Base-by-base conservation (phyloP, 768 basidiomycete species). In the Termitomyces sp. region DNA sequence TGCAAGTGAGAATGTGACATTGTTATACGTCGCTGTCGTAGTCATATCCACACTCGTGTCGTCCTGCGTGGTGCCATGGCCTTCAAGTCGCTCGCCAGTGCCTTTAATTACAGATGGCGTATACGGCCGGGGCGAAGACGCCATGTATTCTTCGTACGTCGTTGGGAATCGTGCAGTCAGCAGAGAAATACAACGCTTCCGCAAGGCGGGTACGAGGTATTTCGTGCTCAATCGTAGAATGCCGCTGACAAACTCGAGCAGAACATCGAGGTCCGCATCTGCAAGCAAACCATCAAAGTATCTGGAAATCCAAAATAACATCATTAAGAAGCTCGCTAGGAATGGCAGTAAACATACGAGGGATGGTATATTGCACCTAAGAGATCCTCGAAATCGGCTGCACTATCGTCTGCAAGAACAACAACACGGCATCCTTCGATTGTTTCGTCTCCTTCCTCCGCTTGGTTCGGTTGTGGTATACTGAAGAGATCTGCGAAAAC, bases 211-310 rank as follows among this genome's bases (percentile, higher is more conserved):
- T 28, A 85, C 75, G 63, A 83, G 66, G 56, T 86, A 86, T 62
- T 86, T 86, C 28, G 81, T 83, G 59, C 79, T 72, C n/a, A 86
- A 69, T n/a, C 81, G 79, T 1, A 86, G 71, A 52, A 85, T 80
- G 10, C 81, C 82, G 1, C 76, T 67, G 17, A 81, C 66, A 55
- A 77, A 77, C 7, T 62, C 58, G 28, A 79, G 74, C 38, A 83
- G 70, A 11, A 76, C 69, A 26, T 76, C 73, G 41, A 79, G 70
- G 44, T 75, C 74, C 15, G 74, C 68, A 2, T 66, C 60, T 0
- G 64, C 53, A 0, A 74, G 57, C 15, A 74, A 60, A 58, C 65
- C 59, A 61, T 74, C 69, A 62, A 79, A 67, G 61, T 75, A 66
- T 43, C 76, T 74, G 51, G 2, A 26, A 30, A 8, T n/a, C 17